Conservation (phyloP, 2,329 filamentous ascomycete genomes). For the Verticillium tricorpus region DNA sequence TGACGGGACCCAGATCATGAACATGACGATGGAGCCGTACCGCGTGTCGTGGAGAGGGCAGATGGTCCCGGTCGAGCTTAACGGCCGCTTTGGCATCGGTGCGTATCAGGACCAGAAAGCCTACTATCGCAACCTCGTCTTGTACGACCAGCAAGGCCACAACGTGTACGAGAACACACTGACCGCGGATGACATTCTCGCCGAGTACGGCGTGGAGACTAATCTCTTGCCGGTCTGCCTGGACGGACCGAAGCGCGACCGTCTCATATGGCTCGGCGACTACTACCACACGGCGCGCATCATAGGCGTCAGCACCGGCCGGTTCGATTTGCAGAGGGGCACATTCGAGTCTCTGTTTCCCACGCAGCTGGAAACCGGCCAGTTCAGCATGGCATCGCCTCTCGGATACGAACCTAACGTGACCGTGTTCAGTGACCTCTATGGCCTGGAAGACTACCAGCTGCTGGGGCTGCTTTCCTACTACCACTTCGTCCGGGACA, state of each 20-base stretch:
- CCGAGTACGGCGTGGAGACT: slow-evolving; percentile 29
- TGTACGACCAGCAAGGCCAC: slow-evolving; percentile 20
- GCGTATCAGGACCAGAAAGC: slow-evolving; percentile 32
- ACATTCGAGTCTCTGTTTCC: slow-evolving; percentile 25
- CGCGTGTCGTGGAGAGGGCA: not conserved
- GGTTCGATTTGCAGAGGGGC: slow-evolving; percentile 27
- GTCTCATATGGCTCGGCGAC: slow-evolving; percentile 58
- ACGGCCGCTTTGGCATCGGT: slow-evolving; percentile 34
- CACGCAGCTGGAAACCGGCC: slow-evolving; percentile 8
- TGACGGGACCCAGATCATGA: slow-evolving; percentile 15
- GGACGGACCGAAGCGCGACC: slow-evolving; percentile 56
- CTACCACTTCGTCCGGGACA: slow-evolving; percentile 12
- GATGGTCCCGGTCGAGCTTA: slow-evolving; percentile 8
- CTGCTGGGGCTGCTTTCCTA: slow-evolving; percentile 14
- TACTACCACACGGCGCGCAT: slow-evolving; percentile 35
- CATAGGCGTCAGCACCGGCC: slow-evolving; percentile 26
- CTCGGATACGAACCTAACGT: slow-evolving; percentile 11
- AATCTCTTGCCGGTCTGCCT: slow-evolving; percentile 24
- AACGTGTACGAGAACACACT: slow-evolving; percentile 25
- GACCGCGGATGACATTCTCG: slow-evolving; percentile 21
- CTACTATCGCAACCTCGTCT: slow-evolving; percentile 28
- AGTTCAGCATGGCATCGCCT: slow-evolving; percentile 8
- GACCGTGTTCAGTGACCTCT: not conserved
- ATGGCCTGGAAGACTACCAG: slow-evolving; percentile 14
- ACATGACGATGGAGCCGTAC: slow-evolving; percentile 9